phyloP scores from a whole-genome alignment of 805 yeast species.

The Schizosaccharomyces cryophilus region DNA sequence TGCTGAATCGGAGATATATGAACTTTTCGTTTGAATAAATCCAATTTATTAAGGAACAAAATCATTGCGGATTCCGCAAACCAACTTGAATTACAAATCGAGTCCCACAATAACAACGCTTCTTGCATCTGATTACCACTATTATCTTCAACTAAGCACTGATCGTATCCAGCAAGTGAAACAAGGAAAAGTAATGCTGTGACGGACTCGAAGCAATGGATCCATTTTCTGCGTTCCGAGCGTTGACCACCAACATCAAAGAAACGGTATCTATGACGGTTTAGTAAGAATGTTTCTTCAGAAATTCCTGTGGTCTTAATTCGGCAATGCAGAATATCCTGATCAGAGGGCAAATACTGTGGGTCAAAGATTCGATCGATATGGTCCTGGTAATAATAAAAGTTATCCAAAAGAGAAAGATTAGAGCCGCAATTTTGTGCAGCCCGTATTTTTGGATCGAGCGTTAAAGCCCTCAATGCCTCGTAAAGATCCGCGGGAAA shows the following conservation, averaged over 20 bases:
- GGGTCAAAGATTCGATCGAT: conserved; percentile 29
- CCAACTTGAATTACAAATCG: conserved; percentile 71
- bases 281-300: conserved; percentile 47
- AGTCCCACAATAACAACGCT: conserved; percentile 51
- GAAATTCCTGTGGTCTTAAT: conserved; percentile 68
- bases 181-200: conserved; percentile 62
- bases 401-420: neutral
- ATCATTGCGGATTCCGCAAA: conserved; percentile 57
- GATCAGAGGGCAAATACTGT: conserved; percentile 37
- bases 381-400: conserved; percentile 34
- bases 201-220: conserved; percentile 69
- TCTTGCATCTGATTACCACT: conserved; percentile 45
- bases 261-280: conserved; percentile 29
- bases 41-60: conserved; percentile 57
- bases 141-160: conserved; percentile 43
- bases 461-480: neutral
- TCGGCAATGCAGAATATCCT: conserved; percentile 55
- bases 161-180: conserved; percentile 63
- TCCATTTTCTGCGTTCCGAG: conserved; percentile 73
- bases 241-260: conserved; percentile 66
- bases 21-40: conserved; percentile 52
- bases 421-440: neutral
- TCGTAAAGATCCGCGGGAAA: neutral
- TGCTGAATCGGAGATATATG: conserved; percentile 47
- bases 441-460: neutral